Conservation (phyloP, 495 filamentous ascomycete species). For the Penicillium roqueforti region DNA sequence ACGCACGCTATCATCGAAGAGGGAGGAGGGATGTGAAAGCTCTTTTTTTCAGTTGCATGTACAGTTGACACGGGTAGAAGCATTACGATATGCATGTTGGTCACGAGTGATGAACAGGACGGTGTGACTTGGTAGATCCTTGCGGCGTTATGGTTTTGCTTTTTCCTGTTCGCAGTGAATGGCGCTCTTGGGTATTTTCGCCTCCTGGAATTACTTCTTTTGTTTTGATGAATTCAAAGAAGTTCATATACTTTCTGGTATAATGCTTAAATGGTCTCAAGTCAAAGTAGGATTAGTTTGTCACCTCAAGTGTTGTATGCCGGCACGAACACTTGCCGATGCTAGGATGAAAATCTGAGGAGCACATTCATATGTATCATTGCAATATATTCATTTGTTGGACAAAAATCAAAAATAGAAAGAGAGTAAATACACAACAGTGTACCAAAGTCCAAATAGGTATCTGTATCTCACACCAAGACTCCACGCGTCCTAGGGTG, state of each 20-base stretch:
- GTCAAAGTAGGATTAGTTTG: background rate
- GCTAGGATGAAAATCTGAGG: background rate
- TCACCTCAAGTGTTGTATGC: background rate
- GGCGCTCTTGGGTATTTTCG: conserved; percentile 11
- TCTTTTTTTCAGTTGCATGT: conserved; percentile 17
- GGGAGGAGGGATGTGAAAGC: conserved; percentile 28
- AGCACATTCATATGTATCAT: background rate
- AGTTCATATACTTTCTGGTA: background rate
- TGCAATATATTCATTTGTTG: conserved; percentile 5
- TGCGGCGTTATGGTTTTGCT: conserved; percentile 27
- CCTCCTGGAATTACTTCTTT: background rate
- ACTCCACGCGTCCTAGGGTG: conserved; percentile 10
- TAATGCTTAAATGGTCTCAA: background rate
- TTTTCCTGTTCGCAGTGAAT: conserved; percentile 23
- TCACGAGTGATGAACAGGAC: conserved; percentile 24
- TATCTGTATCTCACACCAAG: conserved; percentile 15
- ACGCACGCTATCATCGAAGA: conserved; percentile 41
- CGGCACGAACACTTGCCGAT: background rate
- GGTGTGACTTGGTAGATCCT: conserved; percentile 19
- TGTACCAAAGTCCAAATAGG: conserved; percentile 18
- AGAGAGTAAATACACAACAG: conserved; percentile 11
- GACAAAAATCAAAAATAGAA: conserved; percentile 5
- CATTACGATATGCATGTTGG: conserved; percentile 12
- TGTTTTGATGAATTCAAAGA: conserved; percentile 4
- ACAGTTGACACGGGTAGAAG: conserved; percentile 19